Evolutionary conservation across 1,284 basidiomycete species (phyloP).

Genomic region (Trametes versicolor): DNA sequence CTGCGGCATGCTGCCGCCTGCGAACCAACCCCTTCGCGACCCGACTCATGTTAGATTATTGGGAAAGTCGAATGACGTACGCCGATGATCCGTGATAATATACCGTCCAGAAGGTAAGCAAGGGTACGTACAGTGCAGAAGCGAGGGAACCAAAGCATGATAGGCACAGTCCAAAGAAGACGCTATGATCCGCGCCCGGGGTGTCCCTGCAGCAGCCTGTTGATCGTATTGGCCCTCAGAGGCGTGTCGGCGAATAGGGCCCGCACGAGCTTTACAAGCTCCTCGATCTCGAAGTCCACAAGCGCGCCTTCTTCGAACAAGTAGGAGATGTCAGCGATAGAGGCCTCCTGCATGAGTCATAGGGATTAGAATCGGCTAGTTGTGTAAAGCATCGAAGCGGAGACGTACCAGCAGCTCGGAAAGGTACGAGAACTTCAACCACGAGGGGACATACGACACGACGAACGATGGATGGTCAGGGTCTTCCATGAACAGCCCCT

Average conservation of each 20-base stretch:
- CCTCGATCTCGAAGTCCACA: constrained; percentile 89
- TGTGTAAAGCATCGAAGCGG: too few species aligned
- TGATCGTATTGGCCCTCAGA: constrained; percentile 82
- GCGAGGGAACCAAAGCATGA: constrained; percentile 7
- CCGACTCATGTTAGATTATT: too few species aligned
- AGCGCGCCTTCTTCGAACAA: constrained; percentile 92
- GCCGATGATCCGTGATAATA: constrained; percentile 6
- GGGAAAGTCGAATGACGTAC: background rate
- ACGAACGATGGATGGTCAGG: constrained; percentile 75
- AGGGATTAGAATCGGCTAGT: constrained; percentile 18
- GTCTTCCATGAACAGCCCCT: constrained; percentile 81
- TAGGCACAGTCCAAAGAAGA: background rate
- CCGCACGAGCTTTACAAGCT: constrained; percentile 83
- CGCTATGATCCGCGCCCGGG: constrained; percentile 43
- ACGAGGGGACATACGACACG: constrained; percentile 85
- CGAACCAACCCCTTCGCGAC: too few species aligned
- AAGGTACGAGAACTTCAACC: constrained; percentile 95
- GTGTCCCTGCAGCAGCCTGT: constrained; percentile 72
- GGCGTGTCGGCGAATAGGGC: constrained; percentile 95
- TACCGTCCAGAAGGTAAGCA: constrained; percentile 16
- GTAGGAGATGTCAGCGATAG: constrained; percentile 94
- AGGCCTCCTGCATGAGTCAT: constrained; percentile 73
- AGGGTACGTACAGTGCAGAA: constrained; percentile 15
- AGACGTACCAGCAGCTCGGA: constrained; percentile 85
- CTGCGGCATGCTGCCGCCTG: too few species aligned